Conservation (phyloP, 1,139 yeast species). For the Hyphopichia burtonii region DNA sequence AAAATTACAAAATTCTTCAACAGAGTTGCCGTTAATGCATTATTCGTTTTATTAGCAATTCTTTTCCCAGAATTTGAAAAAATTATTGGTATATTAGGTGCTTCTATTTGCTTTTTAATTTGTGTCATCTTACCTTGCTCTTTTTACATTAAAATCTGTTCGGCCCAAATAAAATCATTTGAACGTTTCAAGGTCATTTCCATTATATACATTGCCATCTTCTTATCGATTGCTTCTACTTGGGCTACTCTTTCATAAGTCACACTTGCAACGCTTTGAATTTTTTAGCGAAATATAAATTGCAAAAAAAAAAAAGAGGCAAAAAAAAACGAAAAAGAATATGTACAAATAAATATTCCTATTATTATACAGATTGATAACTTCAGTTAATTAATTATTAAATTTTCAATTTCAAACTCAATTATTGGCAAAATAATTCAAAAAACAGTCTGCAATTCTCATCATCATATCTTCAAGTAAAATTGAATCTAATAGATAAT, state of each 20-base stretch:
- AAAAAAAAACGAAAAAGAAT: neutral
- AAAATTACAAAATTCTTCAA: slow-evolving; percentile 16
- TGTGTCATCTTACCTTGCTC: slow-evolving; percentile 57
- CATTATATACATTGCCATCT: slow-evolving; percentile 22
- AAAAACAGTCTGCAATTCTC: slow-evolving; percentile 25
- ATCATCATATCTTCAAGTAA: slow-evolving; percentile 19
- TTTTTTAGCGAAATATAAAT: neutral
- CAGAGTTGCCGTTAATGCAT: slow-evolving; percentile 48
- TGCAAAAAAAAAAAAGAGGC: neutral
- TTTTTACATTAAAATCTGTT: slow-evolving; percentile 47
- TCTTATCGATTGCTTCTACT: slow-evolving; percentile 38
- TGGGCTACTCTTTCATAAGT: slow-evolving; percentile 31
- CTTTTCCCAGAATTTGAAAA: slow-evolving; percentile 60
- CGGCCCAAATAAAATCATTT: slow-evolving; percentile 14
- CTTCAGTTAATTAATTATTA: neutral
- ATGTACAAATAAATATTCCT: too few relatives aligned
- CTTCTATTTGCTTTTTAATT: slow-evolving; percentile 55
- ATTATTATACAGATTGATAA: neutral
- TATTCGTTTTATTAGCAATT: slow-evolving; percentile 51
- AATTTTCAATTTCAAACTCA: neutral
- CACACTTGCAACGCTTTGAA: slow-evolving; percentile 17
- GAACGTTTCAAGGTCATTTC: slow-evolving; percentile 23
- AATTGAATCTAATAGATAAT: slow-evolving; percentile 30
- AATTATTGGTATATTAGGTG: slow-evolving; percentile 56
- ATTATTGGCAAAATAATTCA: slow-evolving; percentile 3